Evolutionary conservation across 257 asterid genomes (phyloP).

Genomic region (Primulina eburnea): DNA sequence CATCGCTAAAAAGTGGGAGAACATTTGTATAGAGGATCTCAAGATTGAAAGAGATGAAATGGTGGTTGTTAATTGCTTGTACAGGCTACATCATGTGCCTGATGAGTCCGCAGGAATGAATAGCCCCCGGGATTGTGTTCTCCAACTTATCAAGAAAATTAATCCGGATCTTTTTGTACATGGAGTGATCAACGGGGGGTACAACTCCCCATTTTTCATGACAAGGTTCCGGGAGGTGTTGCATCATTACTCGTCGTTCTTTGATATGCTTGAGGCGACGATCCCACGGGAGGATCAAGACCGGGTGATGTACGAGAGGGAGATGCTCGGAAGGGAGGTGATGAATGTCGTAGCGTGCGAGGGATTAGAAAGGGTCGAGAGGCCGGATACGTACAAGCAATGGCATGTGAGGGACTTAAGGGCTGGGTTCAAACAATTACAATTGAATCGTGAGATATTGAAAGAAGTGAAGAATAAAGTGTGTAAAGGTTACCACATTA

Average conservation of each 20-base stretch:
- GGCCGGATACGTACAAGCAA: constrained; percentile 56
- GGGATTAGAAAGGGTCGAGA: constrained; percentile 43
- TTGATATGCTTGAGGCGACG: constrained; percentile 55
- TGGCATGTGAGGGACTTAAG: constrained; percentile 43
- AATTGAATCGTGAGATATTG: constrained; percentile 36
- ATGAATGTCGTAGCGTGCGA: constrained; percentile 60
- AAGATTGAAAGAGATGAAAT: constrained; percentile 46
- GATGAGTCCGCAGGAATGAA: constrained; percentile 35
- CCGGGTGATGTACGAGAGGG: constrained; percentile 39
- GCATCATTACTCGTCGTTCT: constrained; percentile 47
- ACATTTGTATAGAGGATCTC: constrained; percentile 41
- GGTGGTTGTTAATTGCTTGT: constrained; percentile 57
- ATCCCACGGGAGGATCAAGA: constrained; percentile 44
- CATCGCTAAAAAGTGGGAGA: constrained; percentile 64
- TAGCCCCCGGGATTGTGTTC: constrained; percentile 43
- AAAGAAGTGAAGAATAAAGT: constrained; percentile 38
- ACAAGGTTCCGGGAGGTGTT: constrained; percentile 48
- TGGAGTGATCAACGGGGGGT: constrained; percentile 45
- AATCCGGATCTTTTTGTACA: constrained; percentile 45
- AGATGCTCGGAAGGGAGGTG: constrained; percentile 47
- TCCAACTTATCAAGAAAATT: constrained; percentile 35
- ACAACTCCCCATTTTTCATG: constrained; percentile 37
- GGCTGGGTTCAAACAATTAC: constrained; percentile 45
- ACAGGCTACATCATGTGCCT: constrained; percentile 44
- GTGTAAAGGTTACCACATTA: constrained; percentile 34